Evolutionary conservation across 2,329 filamentous ascomycete species (phyloP), one percentile per base, ranked within the genome.

Genomic region (Talaromyces sp.): DNA sequence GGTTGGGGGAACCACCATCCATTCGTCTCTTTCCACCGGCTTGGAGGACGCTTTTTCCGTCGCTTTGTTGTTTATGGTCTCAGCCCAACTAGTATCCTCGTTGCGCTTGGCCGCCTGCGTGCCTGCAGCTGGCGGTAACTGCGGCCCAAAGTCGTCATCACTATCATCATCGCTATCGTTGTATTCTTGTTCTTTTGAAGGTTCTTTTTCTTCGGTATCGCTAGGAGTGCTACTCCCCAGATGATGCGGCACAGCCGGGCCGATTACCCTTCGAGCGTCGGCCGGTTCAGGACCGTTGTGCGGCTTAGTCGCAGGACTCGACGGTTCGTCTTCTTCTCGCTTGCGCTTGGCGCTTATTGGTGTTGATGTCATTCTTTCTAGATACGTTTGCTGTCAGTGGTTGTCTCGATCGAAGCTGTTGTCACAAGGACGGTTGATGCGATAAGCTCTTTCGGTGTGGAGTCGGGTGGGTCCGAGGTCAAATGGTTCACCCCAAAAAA

Each of bases 1-100:
- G 2, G 81, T 78, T 0, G 89, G 89, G 1, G 89, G 89, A 1
- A 85, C 83, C 55, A 91, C 80, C 89, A 92, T 92, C 89, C 89
- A 92, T 70, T 91, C 89, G 78, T 96, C 92, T 69, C 93, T 87
- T n/a, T 75, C 66, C 34, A 79, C 66, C 23, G 73, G 58, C 27
- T 34, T 52, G 10, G 31, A 53, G 6, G 28, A 23, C n/a, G 30
- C 14, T 10, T 47, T 12, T 59, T 57, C 50, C 56, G 47, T 34
- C 44, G 53, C 59, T 34, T 52, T 30, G 59, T 56, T 47, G 52
- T 28, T 34, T 23, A 23, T 28, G 33, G 23, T 47, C 4, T 23
- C 40, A 6, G 51, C 9, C 36, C 9, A 47, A 23, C 27, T 51
- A 30, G 57, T 27, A 16, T 59, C 28, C 31, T 16, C 27, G 33